Evolutionary conservation across 495 filamentous ascomycete genomes (phyloP).

Genomic region (Hyphodiscus hymeniophilus): DNA sequence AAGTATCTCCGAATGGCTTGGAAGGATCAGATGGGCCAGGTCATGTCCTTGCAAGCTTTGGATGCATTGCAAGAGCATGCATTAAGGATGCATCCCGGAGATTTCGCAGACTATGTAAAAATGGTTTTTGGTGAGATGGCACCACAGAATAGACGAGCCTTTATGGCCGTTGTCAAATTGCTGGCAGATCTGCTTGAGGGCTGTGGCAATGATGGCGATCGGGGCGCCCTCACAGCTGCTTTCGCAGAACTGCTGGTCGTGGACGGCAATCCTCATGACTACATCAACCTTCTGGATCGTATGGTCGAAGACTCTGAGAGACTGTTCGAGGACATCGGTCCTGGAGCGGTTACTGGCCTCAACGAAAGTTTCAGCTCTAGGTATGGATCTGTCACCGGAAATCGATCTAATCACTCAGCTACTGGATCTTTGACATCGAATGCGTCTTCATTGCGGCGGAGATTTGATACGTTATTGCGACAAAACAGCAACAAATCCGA

Average conservation of each 20-base stretch:
- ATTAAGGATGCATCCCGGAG: conserved; percentile 60
- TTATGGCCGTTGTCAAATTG: conserved; percentile 75
- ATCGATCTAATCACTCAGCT: conserved; percentile 31
- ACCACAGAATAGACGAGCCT: conserved; percentile 86
- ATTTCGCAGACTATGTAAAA: conserved; percentile 83
- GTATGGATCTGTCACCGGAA: conserved; percentile 41
- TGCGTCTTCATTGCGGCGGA: conserved; percentile 75
- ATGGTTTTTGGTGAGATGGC: conserved; percentile 69
- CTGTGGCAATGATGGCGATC: conserved; percentile 89
- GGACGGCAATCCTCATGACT: conserved; percentile 68
- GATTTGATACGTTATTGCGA: conserved; percentile 64
- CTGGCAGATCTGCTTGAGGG: conserved; percentile 85
- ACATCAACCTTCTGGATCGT: conserved; percentile 84
- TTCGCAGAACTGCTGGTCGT: conserved; percentile 83
- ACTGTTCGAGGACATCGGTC: conserved; percentile 67
- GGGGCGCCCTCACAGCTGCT: conserved; percentile 79
- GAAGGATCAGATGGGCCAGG: conserved; percentile 77
- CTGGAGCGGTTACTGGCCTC: conserved; percentile 29
- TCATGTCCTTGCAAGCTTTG: conserved; percentile 58
- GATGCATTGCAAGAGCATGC: conserved; percentile 66
- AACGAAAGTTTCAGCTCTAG: conserved; percentile 18
- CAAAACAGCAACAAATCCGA: conserved; percentile 65
- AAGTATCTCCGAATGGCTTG: conserved; percentile 88
- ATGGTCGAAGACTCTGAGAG: conserved; percentile 86
- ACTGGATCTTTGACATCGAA: conserved; percentile 50